Evolutionary conservation across 2,329 filamentous ascomycete genomes (phyloP).

Genomic region (Myriangium duriaei): DNA sequence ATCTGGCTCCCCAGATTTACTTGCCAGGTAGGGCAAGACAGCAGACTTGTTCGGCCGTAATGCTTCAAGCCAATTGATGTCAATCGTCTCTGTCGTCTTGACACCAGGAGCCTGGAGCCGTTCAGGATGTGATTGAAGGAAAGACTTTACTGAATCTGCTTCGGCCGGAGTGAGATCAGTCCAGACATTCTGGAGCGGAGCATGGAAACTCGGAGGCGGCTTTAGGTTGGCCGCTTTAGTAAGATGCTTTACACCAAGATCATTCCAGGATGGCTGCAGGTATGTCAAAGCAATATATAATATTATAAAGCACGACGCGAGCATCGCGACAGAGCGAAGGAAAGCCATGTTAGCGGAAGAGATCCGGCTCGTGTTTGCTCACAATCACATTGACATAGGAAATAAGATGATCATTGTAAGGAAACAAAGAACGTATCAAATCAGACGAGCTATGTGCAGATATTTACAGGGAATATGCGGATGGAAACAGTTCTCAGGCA

Average conservation of each 20-base stretch:
- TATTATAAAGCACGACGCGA: background rate
- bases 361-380: too few relatives aligned
- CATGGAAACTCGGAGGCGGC: conserved; percentile 1
- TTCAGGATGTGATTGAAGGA: conserved; percentile 1
- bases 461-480: too few relatives aligned
- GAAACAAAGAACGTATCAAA: too few relatives aligned
- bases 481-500: too few relatives aligned
- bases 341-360: background rate
- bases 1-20: conserved; percentile 23
- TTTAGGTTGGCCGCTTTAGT: background rate
- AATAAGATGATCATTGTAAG: too few relatives aligned
- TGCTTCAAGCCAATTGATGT: conserved; percentile 20
- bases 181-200: conserved; percentile 5
- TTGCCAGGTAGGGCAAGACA: conserved; percentile 33
- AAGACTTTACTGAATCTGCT: conserved; percentile 3
- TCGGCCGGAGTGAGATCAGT: conserved; percentile 1
- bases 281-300: background rate
- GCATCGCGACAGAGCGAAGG: background rate
- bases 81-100: background rate
- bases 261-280: background rate
- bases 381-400: too few relatives aligned
- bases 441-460: too few relatives aligned
- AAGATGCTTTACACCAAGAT: background rate
- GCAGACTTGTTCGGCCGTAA: conserved; percentile 40
- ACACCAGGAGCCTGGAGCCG: conserved; percentile 1